Evolutionary conservation across 805 yeast species (phyloP).

Genomic region (Monosporozyma solicola): DNA sequence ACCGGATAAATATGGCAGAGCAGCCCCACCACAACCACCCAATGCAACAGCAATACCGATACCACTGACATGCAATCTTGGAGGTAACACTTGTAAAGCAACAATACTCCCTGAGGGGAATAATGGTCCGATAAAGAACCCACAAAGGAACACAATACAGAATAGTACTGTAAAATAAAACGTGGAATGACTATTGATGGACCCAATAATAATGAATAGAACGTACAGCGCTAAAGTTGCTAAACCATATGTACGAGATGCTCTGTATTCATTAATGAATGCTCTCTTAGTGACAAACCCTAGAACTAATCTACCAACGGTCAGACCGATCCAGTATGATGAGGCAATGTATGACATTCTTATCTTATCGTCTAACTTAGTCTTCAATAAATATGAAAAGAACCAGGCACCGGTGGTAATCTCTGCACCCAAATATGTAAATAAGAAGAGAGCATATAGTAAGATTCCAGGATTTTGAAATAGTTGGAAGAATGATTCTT

Average conservation of each 20-base stretch:
- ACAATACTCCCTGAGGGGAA: constrained; percentile 67
- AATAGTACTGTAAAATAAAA: constrained; percentile 17
- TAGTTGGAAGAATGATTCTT: constrained; percentile 8
- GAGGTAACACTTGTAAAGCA: constrained; percentile 54
- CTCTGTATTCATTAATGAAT: constrained; percentile 38
- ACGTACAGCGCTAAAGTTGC: constrained; percentile 30
- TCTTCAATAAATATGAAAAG: constrained; percentile 49
- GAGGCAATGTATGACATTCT: constrained; percentile 56
- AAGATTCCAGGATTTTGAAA: constrained; percentile 30
- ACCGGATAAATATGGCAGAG: constrained; percentile 60
- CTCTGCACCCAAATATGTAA: constrained; percentile 62
- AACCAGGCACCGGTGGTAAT: constrained; percentile 66
- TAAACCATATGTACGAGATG: constrained; percentile 29
- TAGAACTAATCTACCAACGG: constrained; percentile 50
- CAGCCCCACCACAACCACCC: constrained; percentile 81
- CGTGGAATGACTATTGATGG: constrained; percentile 8
- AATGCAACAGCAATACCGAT: constrained; percentile 68
- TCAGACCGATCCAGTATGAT: constrained; percentile 65
- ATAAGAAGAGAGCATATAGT: constrained; percentile 46
- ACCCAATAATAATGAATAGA: constrained; percentile 20
- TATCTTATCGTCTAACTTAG: constrained; percentile 39
- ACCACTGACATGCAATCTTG: constrained; percentile 50
- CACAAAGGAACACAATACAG: constrained; percentile 36
- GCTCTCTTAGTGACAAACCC: constrained; percentile 45
- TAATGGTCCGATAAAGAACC: constrained; percentile 58